phyloP scores from a whole-genome alignment of 139 green algal species.

The Tetradesmus obliquus region DNA sequence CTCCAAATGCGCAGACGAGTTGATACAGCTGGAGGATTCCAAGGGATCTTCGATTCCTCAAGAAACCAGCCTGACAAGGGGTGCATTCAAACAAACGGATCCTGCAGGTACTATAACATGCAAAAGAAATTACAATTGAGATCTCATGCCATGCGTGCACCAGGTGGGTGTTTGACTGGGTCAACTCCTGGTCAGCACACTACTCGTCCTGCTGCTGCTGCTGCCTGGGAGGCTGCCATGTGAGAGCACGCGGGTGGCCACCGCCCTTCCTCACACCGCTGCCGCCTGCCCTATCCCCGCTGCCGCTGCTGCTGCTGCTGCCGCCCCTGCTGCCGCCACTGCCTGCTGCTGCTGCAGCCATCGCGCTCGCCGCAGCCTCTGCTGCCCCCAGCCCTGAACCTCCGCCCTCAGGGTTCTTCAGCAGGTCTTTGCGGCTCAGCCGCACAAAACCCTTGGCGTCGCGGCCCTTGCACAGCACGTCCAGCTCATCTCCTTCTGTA shows the following conservation, averaged over 20 bases:
- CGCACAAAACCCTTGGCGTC: conserved; percentile 56
- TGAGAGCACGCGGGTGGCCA: background rate
- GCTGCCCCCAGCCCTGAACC: background rate
- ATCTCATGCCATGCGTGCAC: background rate
- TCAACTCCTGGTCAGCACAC: background rate
- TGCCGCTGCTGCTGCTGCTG: conserved; percentile 1
- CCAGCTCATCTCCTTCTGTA: conserved; percentile 58
- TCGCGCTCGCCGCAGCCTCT: background rate
- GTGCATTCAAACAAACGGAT: background rate
- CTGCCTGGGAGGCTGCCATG: background rate
- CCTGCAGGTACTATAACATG: background rate
- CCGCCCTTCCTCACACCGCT: background rate
- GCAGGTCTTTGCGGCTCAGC: conserved; percentile 61
- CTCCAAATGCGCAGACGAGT: background rate
- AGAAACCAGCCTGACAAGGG: background rate
- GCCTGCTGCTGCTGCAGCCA: background rate
- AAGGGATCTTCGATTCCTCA: background rate
- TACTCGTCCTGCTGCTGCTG: background rate
- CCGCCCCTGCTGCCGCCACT: background rate
- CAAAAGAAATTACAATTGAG: background rate
- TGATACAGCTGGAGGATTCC: background rate
- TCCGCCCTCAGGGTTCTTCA: conserved; percentile 19
- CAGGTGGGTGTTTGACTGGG: background rate
- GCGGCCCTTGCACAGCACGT: conserved; percentile 66
- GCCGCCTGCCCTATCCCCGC: background rate